Base-by-base conservation (phyloP, 2,329 filamentous ascomycete species). In the Monosporascus ibericus region DNA sequence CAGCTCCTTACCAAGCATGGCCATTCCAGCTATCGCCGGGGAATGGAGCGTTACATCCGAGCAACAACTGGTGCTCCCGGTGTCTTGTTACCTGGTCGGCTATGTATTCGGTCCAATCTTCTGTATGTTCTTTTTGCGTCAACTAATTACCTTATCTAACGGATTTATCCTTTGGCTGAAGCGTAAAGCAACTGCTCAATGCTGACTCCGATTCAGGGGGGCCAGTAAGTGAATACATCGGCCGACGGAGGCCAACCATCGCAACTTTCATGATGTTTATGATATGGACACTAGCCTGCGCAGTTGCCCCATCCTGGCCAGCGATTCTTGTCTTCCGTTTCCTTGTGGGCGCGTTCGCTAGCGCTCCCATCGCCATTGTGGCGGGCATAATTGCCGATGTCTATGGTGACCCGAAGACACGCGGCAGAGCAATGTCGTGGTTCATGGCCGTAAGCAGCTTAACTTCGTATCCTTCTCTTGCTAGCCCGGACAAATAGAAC, bases 361-460 rank as follows among this genome's bases (percentile, higher is more conserved):
- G 77, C 52, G 76, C 78, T 5, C 81, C 82, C 0, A 82, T 88
- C 47, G 78, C 80, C 24, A 77, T 88, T 7, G 80, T 85, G 60
- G 81, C 67, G 27, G 84, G 81, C 0, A 79, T 87, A 9, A 77
- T 86, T 57, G 85, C 86, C 15, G 86, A 89, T 66, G 74, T 87
- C 6, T 88, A 82, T 60, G 74, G 75, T 48, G 74, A 83, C 49
- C 75, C 80, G 1, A 68, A 75, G 27, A 72, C 74, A 1, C 71
- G 84, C 47, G 84, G 84, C 3, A 72, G 81, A 36, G 80, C 80
- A 5, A 84, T 86, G 73, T 77, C 82, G 1, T 68, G 79, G 40
- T 87, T 85, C 69, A 85, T 86, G 78, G 80, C 79, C 18, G 83
- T 80, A 62, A 64, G 74, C 55, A 17, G n/a, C 24, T 9, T 34